Evolutionary conservation across 192 early-diverging fungal genomes (phyloP).

Genomic region (Chytriomyces confervae): DNA sequence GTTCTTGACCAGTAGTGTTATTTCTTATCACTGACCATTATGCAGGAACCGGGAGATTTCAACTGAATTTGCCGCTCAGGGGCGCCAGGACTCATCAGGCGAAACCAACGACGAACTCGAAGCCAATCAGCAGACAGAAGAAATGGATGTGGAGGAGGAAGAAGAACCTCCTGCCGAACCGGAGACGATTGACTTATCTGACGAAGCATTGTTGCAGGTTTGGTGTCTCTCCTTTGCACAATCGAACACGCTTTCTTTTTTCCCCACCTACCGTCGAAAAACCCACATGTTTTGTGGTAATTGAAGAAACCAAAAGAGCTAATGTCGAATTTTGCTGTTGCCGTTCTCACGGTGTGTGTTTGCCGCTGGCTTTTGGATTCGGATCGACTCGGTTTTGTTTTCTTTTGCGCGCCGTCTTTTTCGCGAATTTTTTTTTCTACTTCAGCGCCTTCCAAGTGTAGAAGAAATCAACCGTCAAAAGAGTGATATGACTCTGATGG

Average conservation of each 20-base stretch:
- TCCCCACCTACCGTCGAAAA: background rate
- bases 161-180: slow-evolving; percentile 8
- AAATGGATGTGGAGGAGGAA: background rate
- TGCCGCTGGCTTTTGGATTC: no score
- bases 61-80: no score
- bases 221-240: background rate
- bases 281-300: no score
- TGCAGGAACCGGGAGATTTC: no score
- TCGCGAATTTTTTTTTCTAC: slow-evolving; percentile 35
- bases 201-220: slow-evolving; percentile 37
- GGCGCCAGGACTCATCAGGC: no score
- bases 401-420: slow-evolving; percentile 4
- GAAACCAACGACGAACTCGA: background rate
- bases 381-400: slow-evolving; percentile 22
- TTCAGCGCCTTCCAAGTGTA: slow-evolving; percentile 37
- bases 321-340: no score
- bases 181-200: slow-evolving; percentile 29
- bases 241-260: background rate
- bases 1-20: no score
- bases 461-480: slow-evolving; percentile 44
- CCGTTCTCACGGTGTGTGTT: no score
- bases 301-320: no score
- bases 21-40: no score
- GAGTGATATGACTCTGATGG: slow-evolving; percentile 49
- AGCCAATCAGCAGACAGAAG: background rate